These are phyloP conservation scores for Cystofilobasidium bisporidii DNA, from an alignment of 768 basidiomycete genomes.

Conservation along the genomic window DNA sequence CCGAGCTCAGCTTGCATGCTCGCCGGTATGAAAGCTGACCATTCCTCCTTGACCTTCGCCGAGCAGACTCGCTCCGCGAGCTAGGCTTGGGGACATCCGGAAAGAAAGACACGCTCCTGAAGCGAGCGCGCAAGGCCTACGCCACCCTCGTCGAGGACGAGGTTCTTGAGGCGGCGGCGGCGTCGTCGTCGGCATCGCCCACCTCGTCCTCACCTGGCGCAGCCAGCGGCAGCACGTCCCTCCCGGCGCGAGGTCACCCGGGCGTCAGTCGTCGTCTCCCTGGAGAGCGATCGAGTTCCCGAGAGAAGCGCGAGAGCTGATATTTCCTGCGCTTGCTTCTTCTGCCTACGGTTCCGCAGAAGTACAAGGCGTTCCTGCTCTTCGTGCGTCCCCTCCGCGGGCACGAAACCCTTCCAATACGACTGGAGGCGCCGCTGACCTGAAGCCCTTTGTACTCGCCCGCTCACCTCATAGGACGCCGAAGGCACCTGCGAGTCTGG, in stretches of 20 bases:
- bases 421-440: neutral
- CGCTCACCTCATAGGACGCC: slow-evolving; percentile 52
- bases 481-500: slow-evolving; percentile 64
- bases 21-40: neutral
- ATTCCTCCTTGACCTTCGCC: neutral
- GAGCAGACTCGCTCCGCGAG: slow-evolving; percentile 30
- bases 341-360: slow-evolving; percentile 1
- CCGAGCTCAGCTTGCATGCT: neutral
- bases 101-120: slow-evolving; percentile 41
- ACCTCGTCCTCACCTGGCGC: slow-evolving; percentile 6
- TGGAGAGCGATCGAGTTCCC: neutral
- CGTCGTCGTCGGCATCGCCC: neutral
- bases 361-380: slow-evolving; percentile 69
- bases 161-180: neutral
- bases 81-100: slow-evolving; percentile 40
- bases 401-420: too few species aligned
- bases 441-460: neutral
- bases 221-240: neutral
- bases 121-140: slow-evolving; percentile 32
- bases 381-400: slow-evolving; percentile 40
- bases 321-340: slow-evolving; percentile 13
- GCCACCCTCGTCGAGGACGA: neutral
- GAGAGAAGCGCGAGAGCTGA: too few species aligned
- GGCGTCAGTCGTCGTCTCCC: neutral
- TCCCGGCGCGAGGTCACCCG: neutral